Evolutionary conservation across 495 filamentous ascomycete genomes (phyloP), one percentile per base, ranked within the genome.

Genomic region (Tuber melanosporum): DNA sequence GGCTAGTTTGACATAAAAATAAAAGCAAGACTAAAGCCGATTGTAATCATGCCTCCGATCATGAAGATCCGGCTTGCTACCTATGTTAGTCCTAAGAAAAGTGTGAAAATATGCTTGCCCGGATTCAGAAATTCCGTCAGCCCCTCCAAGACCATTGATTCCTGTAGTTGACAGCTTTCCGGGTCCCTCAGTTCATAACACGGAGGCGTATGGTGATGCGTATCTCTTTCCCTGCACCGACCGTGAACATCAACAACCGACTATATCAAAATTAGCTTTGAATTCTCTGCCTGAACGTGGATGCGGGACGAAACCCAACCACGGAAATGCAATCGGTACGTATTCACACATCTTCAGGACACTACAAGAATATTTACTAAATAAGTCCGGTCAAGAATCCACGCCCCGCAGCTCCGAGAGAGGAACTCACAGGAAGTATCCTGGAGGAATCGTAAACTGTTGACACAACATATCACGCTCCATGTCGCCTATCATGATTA

Each of bases 11-110:
- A 88, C 77, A 91, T 86, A 81, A 86, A 88, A 72, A 87, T 81
- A 71, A 86, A 89, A 36, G 88, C 84, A 14, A 84, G 76, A 39
- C 88, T 86, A 3, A 89, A 81, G 43, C 87, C 85, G 49, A 88
- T 87, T 76, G 91, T 87, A 74, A 92, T 86, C 20, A 90, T 76
- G 0, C 90, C 90, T 80, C 92, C 91, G 69, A 92, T 87, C 47
- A 87, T 86, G 81, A 92, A 89, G 72, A 92, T 91, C 87, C 90
- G 91, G 72, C 57, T 66, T 4, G 5, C 36, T 66, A 19, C 57
- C 26, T 36, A 36, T 15, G 26, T 66, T 19, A 66, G 57, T 17
- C 26, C n/a, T 17, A 26, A 4, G 57, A 26, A 14, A 36, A 19
- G 1, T 4, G 10, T 66, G 0, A 36, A 66, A 32, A 66, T 66